Evolutionary conservation across 2,329 filamentous ascomycete genomes (phyloP).

Genomic region (Lasiodiplodia sp.): DNA sequence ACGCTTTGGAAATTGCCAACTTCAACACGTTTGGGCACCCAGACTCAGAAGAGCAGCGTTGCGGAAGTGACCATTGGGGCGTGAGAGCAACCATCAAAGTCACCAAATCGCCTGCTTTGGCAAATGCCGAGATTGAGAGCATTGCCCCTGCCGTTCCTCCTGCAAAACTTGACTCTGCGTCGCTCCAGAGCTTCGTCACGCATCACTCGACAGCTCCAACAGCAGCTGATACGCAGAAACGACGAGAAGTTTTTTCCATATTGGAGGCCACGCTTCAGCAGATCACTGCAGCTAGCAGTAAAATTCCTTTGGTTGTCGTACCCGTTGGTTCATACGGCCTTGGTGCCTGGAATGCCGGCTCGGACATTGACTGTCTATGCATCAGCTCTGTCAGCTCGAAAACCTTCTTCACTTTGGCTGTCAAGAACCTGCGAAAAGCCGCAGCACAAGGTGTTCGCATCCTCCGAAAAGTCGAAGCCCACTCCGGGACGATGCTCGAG

Average conservation of each 20-base stretch:
- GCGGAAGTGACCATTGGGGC: conserved; percentile 63
- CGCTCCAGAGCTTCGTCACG: conserved; percentile 51
- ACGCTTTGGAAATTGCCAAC: conserved; percentile 47
- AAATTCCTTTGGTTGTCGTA: conserved; percentile 59
- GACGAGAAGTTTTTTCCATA: conserved; percentile 56
- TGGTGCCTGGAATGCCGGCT: conserved; percentile 66
- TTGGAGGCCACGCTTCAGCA: conserved; percentile 56
- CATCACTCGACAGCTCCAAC: conserved; percentile 56
- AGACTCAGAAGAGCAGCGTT: conserved; percentile 35
- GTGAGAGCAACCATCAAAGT: conserved; percentile 48
- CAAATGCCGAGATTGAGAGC: conserved; percentile 6
- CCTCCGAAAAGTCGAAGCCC: conserved; percentile 65
- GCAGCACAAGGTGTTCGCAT: conserved; percentile 56
- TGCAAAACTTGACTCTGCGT: conserved; percentile 35
- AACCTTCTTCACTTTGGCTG: conserved; percentile 67
- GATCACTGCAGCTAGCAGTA: conserved; percentile 33
- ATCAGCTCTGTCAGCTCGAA: conserved; percentile 67
- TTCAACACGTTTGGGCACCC: conserved; percentile 68
- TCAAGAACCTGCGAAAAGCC: conserved; percentile 61
- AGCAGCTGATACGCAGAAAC: conserved; percentile 50
- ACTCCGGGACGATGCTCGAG: conserved; percentile 70
- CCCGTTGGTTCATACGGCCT: conserved; percentile 73
- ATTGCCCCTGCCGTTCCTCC: background rate
- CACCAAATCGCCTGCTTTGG: background rate
- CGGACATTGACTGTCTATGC: conserved; percentile 71